Base-by-base conservation (phyloP, 352 stramenopile species). In the Pilasporangium apinafurcum region DNA sequence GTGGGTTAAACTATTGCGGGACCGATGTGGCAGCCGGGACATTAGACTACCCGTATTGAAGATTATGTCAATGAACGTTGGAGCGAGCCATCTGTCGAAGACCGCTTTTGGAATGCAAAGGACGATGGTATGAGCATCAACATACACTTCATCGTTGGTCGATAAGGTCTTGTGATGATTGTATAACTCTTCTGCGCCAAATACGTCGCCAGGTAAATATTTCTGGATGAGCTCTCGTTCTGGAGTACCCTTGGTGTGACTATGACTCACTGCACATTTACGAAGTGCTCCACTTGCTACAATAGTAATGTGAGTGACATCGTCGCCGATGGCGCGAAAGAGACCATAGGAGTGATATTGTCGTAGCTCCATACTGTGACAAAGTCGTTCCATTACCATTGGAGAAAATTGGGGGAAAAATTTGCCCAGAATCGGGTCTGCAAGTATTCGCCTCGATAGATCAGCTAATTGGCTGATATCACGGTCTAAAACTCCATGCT, bases 401-500 rank as follows among this genome's bases (percentile, higher is more conserved):
- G 70, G 70, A 1, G 73, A 65, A 36, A 86, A 68, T 47, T 86
- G 73, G 41, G 71, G 73, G 22, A 80, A 61, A 25, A 66, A 51
- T 36, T 66, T 81, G 12, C 42, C 61, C 13, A 75, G 25, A 0
- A 38, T 52, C 9, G 51, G 9, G 35, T 81, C 51, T 0, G 66
- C 48, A 1, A 65, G 49, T n/a, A 85, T 39, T n/a, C 50, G 50
- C 13, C 50, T 37, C 8, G 37, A 30, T 7, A 58, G 30, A 10
- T 48, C 36, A 0, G 43, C 29, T 9, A 53, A 20, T 13, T 53
- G 43, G 13, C 18, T 53, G 7, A 30, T 5, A 3, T 34, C 29
- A 9, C 50, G 50, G n/a, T 48, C 35, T 2, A 48, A n/a, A 3
- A 16, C 28, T 9, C 8, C 16, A 7, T 17, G 37, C 5, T 24